A percentile compares a stretch with the other conserved stretches of the same genome.
These are phyloP conservation scores for Pythium sp. DNA, from an alignment of 352 stramenopile species.

Conservation along the genomic window DNA sequence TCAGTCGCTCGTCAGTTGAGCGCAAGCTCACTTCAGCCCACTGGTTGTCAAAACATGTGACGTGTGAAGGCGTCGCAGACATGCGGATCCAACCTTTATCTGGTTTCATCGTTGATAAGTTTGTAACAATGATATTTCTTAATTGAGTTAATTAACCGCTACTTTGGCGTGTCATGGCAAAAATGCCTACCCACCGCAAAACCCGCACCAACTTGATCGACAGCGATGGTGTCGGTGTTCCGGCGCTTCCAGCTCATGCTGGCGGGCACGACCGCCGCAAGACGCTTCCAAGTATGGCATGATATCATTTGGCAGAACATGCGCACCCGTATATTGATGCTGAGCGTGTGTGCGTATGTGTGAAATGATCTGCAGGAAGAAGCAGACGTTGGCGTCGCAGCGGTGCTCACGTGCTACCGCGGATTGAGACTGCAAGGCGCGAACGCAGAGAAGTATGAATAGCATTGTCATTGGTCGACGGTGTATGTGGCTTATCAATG, in stretches of 20 bases:
- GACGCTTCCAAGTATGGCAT: slow-evolving; percentile 66
- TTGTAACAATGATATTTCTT: neutral
- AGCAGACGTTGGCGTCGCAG: slow-evolving; percentile 70
- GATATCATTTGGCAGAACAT: neutral
- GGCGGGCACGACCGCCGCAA: slow-evolving; percentile 69
- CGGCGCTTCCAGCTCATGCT: slow-evolving; percentile 76
- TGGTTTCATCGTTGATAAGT: neutral
- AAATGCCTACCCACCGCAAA: neutral
- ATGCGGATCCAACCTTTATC: neutral
- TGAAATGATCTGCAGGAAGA: slow-evolving; percentile 51
- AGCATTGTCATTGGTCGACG: neutral
- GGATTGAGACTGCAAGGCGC: slow-evolving; percentile 47
- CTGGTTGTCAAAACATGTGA: slow-evolving; percentile 7
- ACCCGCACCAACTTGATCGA: neutral
- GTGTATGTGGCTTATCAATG: neutral
- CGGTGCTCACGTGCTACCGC: slow-evolving; percentile 78
- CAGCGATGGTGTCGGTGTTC: slow-evolving; percentile 65
- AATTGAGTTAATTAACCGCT: neutral
- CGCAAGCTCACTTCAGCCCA: neutral
- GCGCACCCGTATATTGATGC: neutral
- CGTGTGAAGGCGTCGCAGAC: neutral
- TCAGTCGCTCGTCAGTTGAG: neutral
- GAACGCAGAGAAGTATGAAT: slow-evolving; percentile 45
- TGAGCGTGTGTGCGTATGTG: neutral
- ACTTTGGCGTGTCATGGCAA: neutral